Evolutionary conservation across 106 monocot genomes (phyloP).

Genomic region (Hemerocallis citrina): DNA sequence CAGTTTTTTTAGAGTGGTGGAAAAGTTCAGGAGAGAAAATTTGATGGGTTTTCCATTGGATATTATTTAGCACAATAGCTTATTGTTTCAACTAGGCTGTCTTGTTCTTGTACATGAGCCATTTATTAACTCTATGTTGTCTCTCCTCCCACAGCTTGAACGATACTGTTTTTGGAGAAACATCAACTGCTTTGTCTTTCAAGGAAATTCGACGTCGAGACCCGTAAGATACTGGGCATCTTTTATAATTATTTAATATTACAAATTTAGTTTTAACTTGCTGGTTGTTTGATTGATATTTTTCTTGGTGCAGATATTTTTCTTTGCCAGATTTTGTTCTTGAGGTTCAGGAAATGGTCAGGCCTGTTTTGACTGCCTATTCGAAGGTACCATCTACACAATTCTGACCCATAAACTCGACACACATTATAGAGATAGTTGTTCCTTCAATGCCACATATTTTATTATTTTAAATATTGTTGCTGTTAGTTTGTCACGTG

Average conservation of each 20-base stretch:
- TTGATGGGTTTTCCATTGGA: too few relatives aligned
- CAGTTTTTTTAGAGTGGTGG: too few relatives aligned
- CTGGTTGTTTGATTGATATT: not conserved
- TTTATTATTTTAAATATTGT: too few relatives aligned
- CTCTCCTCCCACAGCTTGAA: conserved; percentile 85
- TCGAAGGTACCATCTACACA: conserved; percentile 37
- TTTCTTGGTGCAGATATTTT: conserved; percentile 50
- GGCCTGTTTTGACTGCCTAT: conserved; percentile 79
- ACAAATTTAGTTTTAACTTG: not conserved
- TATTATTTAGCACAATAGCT: too few relatives aligned
- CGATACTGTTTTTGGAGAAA: conserved; percentile 95
- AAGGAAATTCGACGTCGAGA: conserved; percentile 91
- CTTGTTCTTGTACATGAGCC: too few relatives aligned
- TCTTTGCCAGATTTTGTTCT: conserved; percentile 89
- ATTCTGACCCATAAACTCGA: too few relatives aligned
- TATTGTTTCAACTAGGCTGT: too few relatives aligned
- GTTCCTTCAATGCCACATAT: too few relatives aligned
- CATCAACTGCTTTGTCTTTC: conserved; percentile 73
- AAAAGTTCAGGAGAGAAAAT: too few relatives aligned
- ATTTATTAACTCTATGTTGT: too few relatives aligned
- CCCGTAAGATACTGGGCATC: conserved; percentile 60
- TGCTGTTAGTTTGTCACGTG: not conserved
- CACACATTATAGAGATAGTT: too few relatives aligned
- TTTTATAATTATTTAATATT: not conserved
- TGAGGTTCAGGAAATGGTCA: conserved; percentile 95